Evolutionary conservation across 2,329 filamentous ascomycete genomes (phyloP), one percentile per base, ranked within the genome.

Genomic region (Alternaria gansuensis): DNA sequence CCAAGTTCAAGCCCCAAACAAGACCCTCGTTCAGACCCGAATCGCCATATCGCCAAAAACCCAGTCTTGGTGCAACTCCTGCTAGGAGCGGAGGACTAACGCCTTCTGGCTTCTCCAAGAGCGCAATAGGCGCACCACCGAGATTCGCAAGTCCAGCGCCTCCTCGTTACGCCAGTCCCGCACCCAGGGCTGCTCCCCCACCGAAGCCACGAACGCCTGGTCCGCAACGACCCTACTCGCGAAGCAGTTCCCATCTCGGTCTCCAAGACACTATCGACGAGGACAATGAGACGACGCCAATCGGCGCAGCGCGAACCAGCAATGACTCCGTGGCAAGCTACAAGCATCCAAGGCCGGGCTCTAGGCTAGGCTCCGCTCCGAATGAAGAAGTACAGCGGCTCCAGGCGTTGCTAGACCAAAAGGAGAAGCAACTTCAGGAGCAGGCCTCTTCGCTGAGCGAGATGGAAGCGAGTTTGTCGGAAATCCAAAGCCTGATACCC

Each of bases 391-490:
- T 96, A 7, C 88, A 90, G 67, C 84, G 87, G 31, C 82, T 99
- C 28, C 88, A 87, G 60, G 81, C 83, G 37, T 87, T 94, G 75
- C 83, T 98, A 21, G 88, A 93, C 64, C 93, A 97, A 62, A 88
- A 92, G 29, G 93, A 98, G 67, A 87, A 84, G 65, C 92, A 97
- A 75, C 81, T 99, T n/a, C 90, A 89, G 68, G 95, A 97, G 41
- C 95, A 99, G 77, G 88, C 92, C 2, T 82, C 87, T 4, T 91
- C 89, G 17, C 80, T 99, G 51, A 84, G 88, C 13, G 95, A 99
- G 67, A 97, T 99, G 90, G 94, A 99, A 74, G 86, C 84, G 59
- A 94, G 89, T 62, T 81, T 97, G 45, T 88, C 88, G n/a, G 93
- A 97, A 74, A 83, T 97, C 17, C 90, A 92, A 63, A 82, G 84